Evolutionary conservation across 2,329 filamentous ascomycete species (phyloP).

Genomic region (Diaporthe destruens): DNA sequence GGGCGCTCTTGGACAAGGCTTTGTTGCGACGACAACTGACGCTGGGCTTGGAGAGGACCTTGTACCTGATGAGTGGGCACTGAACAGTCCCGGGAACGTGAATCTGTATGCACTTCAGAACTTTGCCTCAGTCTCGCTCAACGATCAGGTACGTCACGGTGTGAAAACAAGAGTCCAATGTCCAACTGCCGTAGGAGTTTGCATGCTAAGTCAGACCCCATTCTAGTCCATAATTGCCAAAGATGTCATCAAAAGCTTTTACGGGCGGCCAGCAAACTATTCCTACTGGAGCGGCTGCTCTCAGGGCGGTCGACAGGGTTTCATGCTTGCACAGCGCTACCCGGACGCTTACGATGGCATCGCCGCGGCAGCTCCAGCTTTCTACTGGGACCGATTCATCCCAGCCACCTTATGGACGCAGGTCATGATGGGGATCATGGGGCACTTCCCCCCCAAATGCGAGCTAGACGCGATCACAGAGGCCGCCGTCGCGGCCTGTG

Average conservation of each 20-base stretch:
- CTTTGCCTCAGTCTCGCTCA: slow-evolving; percentile 44
- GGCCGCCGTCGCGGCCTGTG: slow-evolving; percentile 57
- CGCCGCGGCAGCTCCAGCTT: slow-evolving; percentile 61
- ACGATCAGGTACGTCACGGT: slow-evolving; percentile 38
- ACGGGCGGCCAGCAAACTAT: slow-evolving; percentile 52
- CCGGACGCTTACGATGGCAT: slow-evolving; percentile 70
- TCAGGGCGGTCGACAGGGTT: slow-evolving; percentile 69
- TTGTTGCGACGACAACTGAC: slow-evolving; percentile 47
- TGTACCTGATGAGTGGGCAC: slow-evolving; percentile 32
- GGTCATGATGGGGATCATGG: slow-evolving; percentile 45
- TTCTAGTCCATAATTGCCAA: slow-evolving; percentile 54
- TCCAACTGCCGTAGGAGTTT: not conserved
- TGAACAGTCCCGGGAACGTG: slow-evolving; percentile 40
- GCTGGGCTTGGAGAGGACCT: slow-evolving; percentile 39
- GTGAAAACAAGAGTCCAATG: not conserved
- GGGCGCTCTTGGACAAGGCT: slow-evolving; percentile 45
- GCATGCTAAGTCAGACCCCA: not conserved
- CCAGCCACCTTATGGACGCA: slow-evolving; percentile 53
- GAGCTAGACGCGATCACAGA: slow-evolving; percentile 53
- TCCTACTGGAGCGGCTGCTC: slow-evolving; percentile 71
- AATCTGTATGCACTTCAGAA: slow-evolving; percentile 46
- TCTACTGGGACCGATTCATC: slow-evolving; percentile 50
- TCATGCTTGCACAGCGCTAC: slow-evolving; percentile 64
- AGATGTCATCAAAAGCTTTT: slow-evolving; percentile 56
- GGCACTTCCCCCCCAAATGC: slow-evolving; percentile 56